Percentiles rank a stretch among this genome's conserved stretches.
These are phyloP conservation scores for Leptographium procerum DNA, from an alignment of 2,329 filamentous ascomycete species.

Conservation along the genomic window DNA sequence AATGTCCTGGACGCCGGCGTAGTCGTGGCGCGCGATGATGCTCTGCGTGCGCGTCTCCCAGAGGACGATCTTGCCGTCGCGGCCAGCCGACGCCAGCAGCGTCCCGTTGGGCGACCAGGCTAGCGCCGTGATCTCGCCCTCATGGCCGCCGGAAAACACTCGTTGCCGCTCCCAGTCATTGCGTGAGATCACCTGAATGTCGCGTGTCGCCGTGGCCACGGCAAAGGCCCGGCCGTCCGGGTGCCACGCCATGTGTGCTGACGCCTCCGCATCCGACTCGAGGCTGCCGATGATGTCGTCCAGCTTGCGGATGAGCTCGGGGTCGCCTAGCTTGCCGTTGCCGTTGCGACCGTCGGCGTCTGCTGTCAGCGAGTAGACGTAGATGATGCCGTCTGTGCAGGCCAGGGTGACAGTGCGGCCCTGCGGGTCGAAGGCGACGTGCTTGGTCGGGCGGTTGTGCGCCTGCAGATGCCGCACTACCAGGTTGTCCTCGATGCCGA, in stretches of 20 bases:
- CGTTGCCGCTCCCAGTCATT: slow-evolving; percentile 83
- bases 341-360: slow-evolving; percentile 2
- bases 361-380: slow-evolving; percentile 68
- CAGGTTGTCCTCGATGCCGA: slow-evolving; percentile 68
- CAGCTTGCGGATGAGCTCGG: slow-evolving; percentile 70
- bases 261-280: slow-evolving; percentile 66
- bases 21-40: slow-evolving; percentile 66
- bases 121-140: slow-evolving; percentile 72
- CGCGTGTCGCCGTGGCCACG: slow-evolving; percentile 66
- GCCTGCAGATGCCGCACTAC: slow-evolving; percentile 70
- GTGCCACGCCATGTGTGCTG: slow-evolving; percentile 74
- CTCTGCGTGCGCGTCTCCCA: slow-evolving; percentile 89
- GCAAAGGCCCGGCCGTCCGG: slow-evolving; percentile 89
- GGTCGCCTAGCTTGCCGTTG: slow-evolving; percentile 20
- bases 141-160: slow-evolving; percentile 67
- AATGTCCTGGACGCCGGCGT: slow-evolving; percentile 73
- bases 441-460: slow-evolving; percentile 78
- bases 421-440: slow-evolving; percentile 76
- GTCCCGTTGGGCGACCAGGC: slow-evolving; percentile 94
- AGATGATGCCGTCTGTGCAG: slow-evolving; percentile 79
- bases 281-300: slow-evolving; percentile 74
- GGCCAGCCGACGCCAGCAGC: slow-evolving; percentile 60
- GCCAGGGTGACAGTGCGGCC: slow-evolving; percentile 69
- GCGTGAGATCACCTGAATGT: slow-evolving; percentile 79
- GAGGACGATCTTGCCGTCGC: slow-evolving; percentile 59